phyloP scores from a whole-genome alignment of 257 asterid genomes.

The Solanum etuberosum region DNA sequence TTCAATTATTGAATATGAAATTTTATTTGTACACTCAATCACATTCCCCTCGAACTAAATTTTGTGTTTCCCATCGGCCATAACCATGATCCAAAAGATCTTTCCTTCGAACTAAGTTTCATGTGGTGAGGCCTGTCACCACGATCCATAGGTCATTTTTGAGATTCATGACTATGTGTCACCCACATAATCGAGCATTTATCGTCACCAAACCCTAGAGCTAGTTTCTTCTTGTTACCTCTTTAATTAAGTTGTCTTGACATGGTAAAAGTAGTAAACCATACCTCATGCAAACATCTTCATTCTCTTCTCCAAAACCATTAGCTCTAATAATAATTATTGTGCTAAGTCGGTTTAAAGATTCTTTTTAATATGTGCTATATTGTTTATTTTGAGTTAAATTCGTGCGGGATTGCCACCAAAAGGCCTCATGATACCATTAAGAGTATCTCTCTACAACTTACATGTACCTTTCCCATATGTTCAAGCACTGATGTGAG shows the following conservation, averaged over 20 bases:
- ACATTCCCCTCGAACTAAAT: not conserved
- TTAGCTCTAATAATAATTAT: not conserved
- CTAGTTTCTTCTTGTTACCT: not conserved
- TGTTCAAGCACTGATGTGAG: not conserved
- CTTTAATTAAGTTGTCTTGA: not conserved
- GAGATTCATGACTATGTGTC: not conserved
- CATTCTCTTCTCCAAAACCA: not conserved
- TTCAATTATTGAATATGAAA: not conserved
- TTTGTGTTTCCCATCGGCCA: not conserved
- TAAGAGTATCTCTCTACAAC: not conserved
- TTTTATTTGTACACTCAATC: not conserved
- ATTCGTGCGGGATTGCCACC: not conserved
- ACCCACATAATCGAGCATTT: not conserved
- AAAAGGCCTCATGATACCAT: not conserved
- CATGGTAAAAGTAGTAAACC: not conserved
- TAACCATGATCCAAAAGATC: not conserved
- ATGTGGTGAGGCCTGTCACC: not conserved
- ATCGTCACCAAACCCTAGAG: not conserved
- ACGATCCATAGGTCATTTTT: not conserved
- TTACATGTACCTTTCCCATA: not conserved
- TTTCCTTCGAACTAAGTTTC: not conserved
- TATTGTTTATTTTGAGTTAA: not conserved
- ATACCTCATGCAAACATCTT: not conserved
- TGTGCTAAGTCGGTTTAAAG: not conserved
- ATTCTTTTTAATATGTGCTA: not conserved